Evolutionary conservation across 2,329 filamentous ascomycete species (phyloP).

Genomic region (Pyrenochaeta sp.): DNA sequence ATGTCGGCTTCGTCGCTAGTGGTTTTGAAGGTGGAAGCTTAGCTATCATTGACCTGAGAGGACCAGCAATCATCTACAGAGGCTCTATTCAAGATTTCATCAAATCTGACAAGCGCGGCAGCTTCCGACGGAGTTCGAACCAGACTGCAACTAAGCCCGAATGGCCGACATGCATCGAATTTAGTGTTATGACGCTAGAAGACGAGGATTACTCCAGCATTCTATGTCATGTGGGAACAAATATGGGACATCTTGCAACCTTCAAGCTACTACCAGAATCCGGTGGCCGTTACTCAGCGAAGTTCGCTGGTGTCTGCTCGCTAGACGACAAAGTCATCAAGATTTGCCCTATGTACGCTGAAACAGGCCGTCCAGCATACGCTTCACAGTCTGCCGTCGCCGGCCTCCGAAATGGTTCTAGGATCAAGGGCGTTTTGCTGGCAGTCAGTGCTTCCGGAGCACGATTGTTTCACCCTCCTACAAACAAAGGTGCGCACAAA

Average conservation of each 20-base stretch:
- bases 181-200: conserved; percentile 88
- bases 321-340: conserved; percentile 75
- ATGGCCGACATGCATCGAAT: conserved; percentile 84
- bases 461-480: conserved; percentile 87
- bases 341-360: conserved; percentile 80
- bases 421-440: conserved; percentile 81
- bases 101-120: conserved; percentile 78
- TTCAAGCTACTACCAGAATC: conserved; percentile 85
- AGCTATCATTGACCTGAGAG: conserved; percentile 85
- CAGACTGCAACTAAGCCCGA: conserved; percentile 64
- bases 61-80: conserved; percentile 83
- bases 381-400: conserved; percentile 80
- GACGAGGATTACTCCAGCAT: conserved; percentile 97
- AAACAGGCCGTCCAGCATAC: conserved; percentile 76
- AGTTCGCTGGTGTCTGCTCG: conserved; percentile 72
- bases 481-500: conserved; percentile 89
- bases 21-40: conserved; percentile 85
- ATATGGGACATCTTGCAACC: conserved; percentile 80
- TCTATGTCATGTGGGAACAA: conserved; percentile 89
- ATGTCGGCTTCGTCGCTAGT: conserved; percentile 88
- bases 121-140: conserved; percentile 68
- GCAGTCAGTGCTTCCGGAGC: conserved; percentile 77
- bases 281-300: conserved; percentile 74
- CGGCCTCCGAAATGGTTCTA: conserved; percentile 75
- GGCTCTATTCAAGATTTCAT: conserved; percentile 75